Base-by-base conservation (phyloP, 2,329 filamentous ascomycete species). In the Parastagonospora avenae region DNA sequence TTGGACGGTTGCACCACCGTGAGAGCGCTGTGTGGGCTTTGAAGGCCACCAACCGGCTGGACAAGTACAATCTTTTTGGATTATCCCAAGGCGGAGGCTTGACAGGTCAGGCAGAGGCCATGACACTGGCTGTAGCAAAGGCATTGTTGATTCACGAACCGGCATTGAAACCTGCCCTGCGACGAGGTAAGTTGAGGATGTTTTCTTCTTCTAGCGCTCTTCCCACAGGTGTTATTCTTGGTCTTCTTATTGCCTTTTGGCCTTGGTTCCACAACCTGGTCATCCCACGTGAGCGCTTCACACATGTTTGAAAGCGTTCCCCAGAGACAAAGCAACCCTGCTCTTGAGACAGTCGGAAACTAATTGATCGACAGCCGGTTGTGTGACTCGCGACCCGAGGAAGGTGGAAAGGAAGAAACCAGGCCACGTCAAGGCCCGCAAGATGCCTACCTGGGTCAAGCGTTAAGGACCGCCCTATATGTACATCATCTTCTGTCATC, bases 361-460 rank as follows among this genome's bases (percentile, higher is more conserved):
- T 85, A 73, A 85, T 74, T 50, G 43, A 54, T 54, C 50, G 46
- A 49, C 74, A 99, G 94, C 93, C 72, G 95, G 95, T 57, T 92
- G 89, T 75, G 85, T 99, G 59, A 95, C 92, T 45, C 89, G 93
- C 70, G 93, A 99, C 79, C 85, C 88, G 50, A 91, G 93, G 79
- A 87, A 82, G 70, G 95, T 99, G 63, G 94, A 99, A 79, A 93
- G 94, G 75, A 99, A 99, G 87, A 97, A 99, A 85, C 85, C 91
- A 50, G 95, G 94, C 64, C 91, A 91, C 70, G 77, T 96, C 79
- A 99, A 99, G 84, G 93, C 94, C 51, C 90, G 94, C 78, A 99
- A 99, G 86, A 95, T 89, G 86, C 93, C 93, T 54, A 85, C 94
- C 67, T 99, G 95, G 94, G 92, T 97, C 82, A 97, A 97, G 86